Percentiles rank a stretch among this genome's conserved stretches.
These are phyloP conservation scores for Dictyostelium capitatum DNA, from an alignment of 78 protist species.

Conservation along the genomic window DNA sequence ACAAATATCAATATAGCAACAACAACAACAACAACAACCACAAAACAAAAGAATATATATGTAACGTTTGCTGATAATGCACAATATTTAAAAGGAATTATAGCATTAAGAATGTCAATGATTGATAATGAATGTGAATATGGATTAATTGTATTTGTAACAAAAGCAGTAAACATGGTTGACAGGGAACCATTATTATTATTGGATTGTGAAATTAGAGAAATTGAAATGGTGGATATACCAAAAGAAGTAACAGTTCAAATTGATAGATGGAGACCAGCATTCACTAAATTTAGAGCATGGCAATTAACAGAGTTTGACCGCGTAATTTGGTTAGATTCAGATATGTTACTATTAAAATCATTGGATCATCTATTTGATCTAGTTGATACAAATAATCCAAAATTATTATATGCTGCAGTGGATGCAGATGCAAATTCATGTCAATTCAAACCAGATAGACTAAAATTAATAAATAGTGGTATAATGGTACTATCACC, in stretches of 20 bases:
- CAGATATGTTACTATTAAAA: slow-evolving; percentile 55
- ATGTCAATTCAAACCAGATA: slow-evolving; percentile 4
- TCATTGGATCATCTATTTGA: slow-evolving; percentile 46
- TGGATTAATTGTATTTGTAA: slow-evolving; percentile 25
- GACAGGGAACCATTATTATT: neutral
- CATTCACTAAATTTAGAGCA: slow-evolving; percentile 61
- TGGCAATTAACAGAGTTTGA: slow-evolving; percentile 41
- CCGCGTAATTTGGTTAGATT: slow-evolving; percentile 63
- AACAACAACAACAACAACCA: neutral
- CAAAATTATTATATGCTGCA: slow-evolving; percentile 28
- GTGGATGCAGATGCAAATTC: slow-evolving; percentile 69
- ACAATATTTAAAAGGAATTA: slow-evolving; percentile 47
- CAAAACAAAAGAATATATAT: slow-evolving; percentile 26
- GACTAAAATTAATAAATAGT: slow-evolving; percentile 39
- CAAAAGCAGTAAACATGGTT: neutral
- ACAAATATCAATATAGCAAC: neutral
- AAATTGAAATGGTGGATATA: slow-evolving; percentile 28
- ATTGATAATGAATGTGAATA: slow-evolving; percentile 1
- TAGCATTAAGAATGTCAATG: slow-evolving; percentile 50
- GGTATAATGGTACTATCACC: slow-evolving; percentile 59
- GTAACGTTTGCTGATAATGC: slow-evolving; percentile 63
- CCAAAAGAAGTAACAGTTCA: slow-evolving; percentile 27
- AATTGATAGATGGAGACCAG: slow-evolving; percentile 70
- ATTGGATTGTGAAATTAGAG: slow-evolving; percentile 5
- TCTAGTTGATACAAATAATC: neutral